Evolutionary conservation across 352 stramenopile species (phyloP).

Genomic region (Phytophthora hibernalis): DNA sequence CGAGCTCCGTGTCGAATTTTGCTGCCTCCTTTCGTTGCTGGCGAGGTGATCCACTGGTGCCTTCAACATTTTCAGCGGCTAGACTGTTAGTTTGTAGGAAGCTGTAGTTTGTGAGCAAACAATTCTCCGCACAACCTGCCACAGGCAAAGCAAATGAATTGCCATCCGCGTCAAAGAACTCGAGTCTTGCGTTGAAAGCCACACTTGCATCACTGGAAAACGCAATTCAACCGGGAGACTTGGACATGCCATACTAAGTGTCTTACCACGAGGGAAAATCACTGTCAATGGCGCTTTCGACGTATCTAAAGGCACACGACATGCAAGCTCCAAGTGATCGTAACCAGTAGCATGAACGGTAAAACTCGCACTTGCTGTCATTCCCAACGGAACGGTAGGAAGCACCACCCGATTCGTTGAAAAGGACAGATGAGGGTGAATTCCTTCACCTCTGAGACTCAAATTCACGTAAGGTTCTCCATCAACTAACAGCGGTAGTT

Average conservation of each 20-base stretch:
- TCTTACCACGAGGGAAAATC: conserved; percentile 90
- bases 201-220: conserved; percentile 88
- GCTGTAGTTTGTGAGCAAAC: conserved; percentile 89
- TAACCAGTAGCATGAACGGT: conserved; percentile 91
- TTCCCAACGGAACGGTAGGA: conserved; percentile 89
- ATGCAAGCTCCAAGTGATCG: conserved; percentile 90
- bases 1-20: neutral
- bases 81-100: conserved; percentile 75
- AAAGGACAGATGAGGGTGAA: conserved; percentile 94
- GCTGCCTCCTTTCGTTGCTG: conserved; percentile 19
- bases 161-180: conserved; percentile 94
- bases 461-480: conserved; percentile 87
- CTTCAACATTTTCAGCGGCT: conserved; percentile 16
- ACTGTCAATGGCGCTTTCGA: conserved; percentile 84
- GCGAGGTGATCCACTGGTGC: conserved; percentile 4
- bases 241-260: conserved; percentile 83
- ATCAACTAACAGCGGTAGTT: conserved; percentile 78
- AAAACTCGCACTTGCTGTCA: conserved; percentile 72
- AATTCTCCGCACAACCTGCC: conserved; percentile 92
- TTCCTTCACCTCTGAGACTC: conserved; percentile 79
- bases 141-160: conserved; percentile 89
- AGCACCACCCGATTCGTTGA: conserved; percentile 84
- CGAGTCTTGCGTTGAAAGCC: conserved; percentile 91
- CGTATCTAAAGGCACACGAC: conserved; percentile 79
- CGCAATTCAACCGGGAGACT: conserved; percentile 86